Percentiles rank a stretch among this genome's conserved stretches.
phyloP scores from a whole-genome alignment of 2,329 filamentous ascomycete genomes.

The Metarhizium album region DNA sequence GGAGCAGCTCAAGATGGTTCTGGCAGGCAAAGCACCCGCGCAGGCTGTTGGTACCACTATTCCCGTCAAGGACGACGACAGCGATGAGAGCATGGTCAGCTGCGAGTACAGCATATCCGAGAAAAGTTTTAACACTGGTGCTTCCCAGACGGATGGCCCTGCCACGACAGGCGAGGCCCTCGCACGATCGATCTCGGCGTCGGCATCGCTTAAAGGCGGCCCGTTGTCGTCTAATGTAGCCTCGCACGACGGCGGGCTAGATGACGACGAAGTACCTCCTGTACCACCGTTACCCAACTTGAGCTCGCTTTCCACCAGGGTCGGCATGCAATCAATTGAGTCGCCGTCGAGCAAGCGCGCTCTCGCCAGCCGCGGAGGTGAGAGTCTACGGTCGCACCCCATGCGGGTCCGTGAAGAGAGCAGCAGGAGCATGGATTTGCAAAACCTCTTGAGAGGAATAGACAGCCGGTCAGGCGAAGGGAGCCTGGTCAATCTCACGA shows the following conservation, averaged over 20 bases:
- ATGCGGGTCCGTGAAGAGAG: conserved; percentile 22
- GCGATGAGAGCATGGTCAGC: conserved; percentile 60
- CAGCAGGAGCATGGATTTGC: conserved; percentile 31
- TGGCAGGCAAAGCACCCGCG: conserved; percentile 38
- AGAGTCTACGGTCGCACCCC: conserved; percentile 25
- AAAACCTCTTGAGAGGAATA: conserved; percentile 39
- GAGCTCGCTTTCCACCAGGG: conserved; percentile 19
- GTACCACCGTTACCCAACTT: conserved; percentile 43
- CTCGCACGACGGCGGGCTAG: conserved; percentile 12
- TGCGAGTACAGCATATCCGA: conserved; percentile 60
- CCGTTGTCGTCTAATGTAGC: conserved; percentile 34
- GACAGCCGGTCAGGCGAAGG: conserved; percentile 37
- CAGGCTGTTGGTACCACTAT: conserved; percentile 28
- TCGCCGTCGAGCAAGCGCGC: conserved; percentile 16
- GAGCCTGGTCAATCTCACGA: conserved; percentile 33
- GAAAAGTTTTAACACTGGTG: conserved; percentile 44
- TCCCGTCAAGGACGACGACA: conserved; percentile 35
- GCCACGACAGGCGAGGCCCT: conserved; percentile 18
- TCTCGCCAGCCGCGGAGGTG: conserved; percentile 31
- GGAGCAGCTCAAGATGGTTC: conserved; percentile 51
- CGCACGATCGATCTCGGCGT: conserved; percentile 23
- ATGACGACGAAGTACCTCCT: conserved; percentile 35
- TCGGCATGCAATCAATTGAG: conserved; percentile 10
- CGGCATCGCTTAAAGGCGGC: conserved; percentile 24
- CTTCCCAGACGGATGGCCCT: conserved; percentile 11